Evolutionary conservation across 805 yeast genomes (phyloP), one percentile per base, ranked within the genome.

Genomic region (Cyberlindnera lachancei): DNA sequence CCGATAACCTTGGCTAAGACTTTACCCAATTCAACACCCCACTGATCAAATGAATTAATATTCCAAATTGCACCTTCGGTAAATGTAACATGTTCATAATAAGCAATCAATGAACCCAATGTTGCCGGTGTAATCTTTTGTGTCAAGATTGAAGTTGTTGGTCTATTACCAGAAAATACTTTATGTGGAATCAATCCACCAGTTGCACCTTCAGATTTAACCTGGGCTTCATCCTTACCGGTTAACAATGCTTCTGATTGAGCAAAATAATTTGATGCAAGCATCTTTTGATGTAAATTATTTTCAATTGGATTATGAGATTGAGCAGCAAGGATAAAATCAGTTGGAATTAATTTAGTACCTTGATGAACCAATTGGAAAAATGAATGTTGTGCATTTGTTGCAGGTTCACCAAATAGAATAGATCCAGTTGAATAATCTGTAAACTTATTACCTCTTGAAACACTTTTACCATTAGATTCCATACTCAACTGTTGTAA

Each of bases 11-110:
- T 92, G 57, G 98, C 98, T 58, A 92, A 76, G 33, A 82, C 94
- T 70, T 92, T 92, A 61, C 98, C 98, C 52, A 92, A 82, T 70
- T 92, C 98, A 54, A 92, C 98, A 65, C 98, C 98, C 95, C 97
- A 92, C 72, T 92, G 98, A 70, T 92, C 98, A 59, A 86, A 92
- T 14, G 97, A 90, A 79, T 92, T 92, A 70, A 92, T 88, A 75
- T 94, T 92, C 98, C 98, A 90, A 55, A 92, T 66, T 37, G 98
- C 98, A 67, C 98, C 98, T 69, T 92, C 98, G 38, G 88, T 88
- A 66, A 92, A 92, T 25, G 97, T 90, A 39, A 86, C 75, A 60
- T 87, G 96, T 68, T 92, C 98, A 70, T 92, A 92, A 76, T 92
- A 92, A 27, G 95, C 96, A 59, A 92, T 92, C 64, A 92, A 73